Percentiles rank a stretch among this genome's conserved stretches.
These are phyloP conservation scores for Fonsecaea pugnacius DNA, from an alignment of 2,329 filamentous ascomycete genomes.

Conservation along the genomic window DNA sequence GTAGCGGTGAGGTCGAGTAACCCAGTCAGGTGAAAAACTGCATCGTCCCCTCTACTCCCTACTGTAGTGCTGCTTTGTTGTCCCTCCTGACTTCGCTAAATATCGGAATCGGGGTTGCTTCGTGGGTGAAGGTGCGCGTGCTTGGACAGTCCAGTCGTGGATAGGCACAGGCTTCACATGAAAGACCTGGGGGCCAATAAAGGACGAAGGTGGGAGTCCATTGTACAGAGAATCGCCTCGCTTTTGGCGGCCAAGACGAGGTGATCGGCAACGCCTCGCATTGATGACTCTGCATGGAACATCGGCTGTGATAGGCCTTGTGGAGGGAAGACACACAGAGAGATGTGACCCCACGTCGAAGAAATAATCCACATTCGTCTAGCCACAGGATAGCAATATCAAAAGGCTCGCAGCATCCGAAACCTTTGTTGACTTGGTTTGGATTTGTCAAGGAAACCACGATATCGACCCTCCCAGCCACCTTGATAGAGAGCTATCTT, in stretches of 20 bases:
- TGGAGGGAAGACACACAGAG: not conserved
- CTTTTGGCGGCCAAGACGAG: not conserved
- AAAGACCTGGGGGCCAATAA: not conserved
- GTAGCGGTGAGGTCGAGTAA: not conserved
- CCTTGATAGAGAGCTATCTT: conserved; percentile 15
- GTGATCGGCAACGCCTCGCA: conserved; percentile 9
- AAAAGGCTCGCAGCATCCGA: not conserved
- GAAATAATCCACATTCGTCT: conserved; percentile 11
- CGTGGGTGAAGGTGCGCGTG: not conserved
- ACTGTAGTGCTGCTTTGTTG: not conserved
- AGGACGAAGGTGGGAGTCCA: not conserved
- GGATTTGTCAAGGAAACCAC: conserved; percentile 21
- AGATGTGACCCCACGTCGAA: conserved; percentile 10
- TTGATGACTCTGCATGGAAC: conserved; percentile 5
- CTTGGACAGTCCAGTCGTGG: not conserved
- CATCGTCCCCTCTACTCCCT: not conserved
- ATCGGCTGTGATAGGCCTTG: not conserved
- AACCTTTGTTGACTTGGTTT: conserved; percentile 7
- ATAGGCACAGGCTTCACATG: not conserved
- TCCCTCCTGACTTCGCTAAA: not conserved
- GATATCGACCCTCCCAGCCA: conserved; percentile 12
- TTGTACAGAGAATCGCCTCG: not conserved
- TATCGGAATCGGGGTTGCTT: not conserved
- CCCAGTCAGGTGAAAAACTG: not conserved
- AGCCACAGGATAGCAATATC: conserved; percentile 4